Conservation (phyloP, 768 basidiomycete species). For the Boletellus ananiceps region DNA sequence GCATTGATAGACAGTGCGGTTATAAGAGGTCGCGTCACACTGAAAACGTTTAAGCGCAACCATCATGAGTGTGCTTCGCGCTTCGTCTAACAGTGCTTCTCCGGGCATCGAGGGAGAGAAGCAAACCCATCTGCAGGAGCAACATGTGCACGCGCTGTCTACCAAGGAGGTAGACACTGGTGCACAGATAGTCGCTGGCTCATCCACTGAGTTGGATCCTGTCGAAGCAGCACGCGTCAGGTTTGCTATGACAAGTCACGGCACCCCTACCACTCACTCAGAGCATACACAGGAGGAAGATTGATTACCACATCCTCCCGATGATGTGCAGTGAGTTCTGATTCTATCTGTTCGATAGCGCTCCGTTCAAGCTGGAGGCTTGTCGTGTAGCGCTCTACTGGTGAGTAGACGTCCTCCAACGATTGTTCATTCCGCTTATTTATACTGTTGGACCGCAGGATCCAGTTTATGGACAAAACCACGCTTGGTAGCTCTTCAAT, state of each 20-base stretch:
- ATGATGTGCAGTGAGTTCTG: slow-evolving; percentile 62
- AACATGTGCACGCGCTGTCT: slow-evolving; percentile 28
- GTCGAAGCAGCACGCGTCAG: slow-evolving; percentile 49
- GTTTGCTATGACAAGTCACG: slow-evolving; percentile 24
- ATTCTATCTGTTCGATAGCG: background rate
- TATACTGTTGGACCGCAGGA: slow-evolving; percentile 34
- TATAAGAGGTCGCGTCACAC: slow-evolving; percentile 3
- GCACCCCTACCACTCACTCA: background rate
- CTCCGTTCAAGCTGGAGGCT: background rate
- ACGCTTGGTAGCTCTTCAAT: slow-evolving; percentile 66
- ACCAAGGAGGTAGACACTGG: slow-evolving; percentile 56
- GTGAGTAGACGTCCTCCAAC: slow-evolving; percentile 23
- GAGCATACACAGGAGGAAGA: slow-evolving; percentile 43
- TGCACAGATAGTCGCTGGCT: slow-evolving; percentile 50
- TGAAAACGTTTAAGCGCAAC: background rate
- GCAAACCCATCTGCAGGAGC: background rate
- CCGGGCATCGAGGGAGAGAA: slow-evolving; percentile 15
- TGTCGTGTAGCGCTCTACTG: slow-evolving; percentile 47
- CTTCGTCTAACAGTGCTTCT: slow-evolving; percentile 8
- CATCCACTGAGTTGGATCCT: slow-evolving; percentile 43
- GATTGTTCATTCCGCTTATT: background rate
- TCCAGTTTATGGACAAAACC: slow-evolving; percentile 79
- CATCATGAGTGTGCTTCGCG: slow-evolving; percentile 1
- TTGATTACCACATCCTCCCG: slow-evolving; percentile 63
- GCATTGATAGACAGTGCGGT: too few species aligned